Evolutionary conservation across 176 grass and related monocot genomes (phyloP), one percentile per base, ranked within the genome.

Genomic region (Bromus sterilis): DNA sequence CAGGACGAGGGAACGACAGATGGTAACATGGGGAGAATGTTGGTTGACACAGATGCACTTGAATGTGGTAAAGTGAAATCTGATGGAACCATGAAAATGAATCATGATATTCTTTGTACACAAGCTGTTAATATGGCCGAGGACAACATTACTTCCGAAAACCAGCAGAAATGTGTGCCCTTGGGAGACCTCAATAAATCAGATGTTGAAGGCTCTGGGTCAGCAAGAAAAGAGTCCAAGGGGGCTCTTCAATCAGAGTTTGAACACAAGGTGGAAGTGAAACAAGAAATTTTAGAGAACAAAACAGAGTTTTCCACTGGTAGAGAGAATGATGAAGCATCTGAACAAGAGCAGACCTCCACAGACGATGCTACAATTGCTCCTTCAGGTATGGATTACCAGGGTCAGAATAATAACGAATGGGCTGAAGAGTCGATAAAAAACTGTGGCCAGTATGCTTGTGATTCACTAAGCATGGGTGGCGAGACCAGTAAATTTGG

Each of bases 221-320:
- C 14, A 72, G 34, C 56, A 76, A 13, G 31, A 62, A 76, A 76
- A 21, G 76, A 87, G 51, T 35, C 21, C 41, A 71, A 84, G 53
- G 28, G 35, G 65, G n/a, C 51, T 87, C 41, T 77, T 87, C 85
- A 62, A 57, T 21, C 34, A 65, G 70, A 87, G 9, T 44, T 9
- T 80, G 56, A 34, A 55, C 46, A 21, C 29, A 28, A 64, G 55
- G 69, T 21, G 39, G 65, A 71, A 80, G 36, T 24, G 65, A 77
- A 77, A 33, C 60, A 84, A 53, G 85, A 79, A 77, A 80, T 41
- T 62, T 55, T 80, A 46, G 85, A 77, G 40, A 83, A 84, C 56
- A 83, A 64, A 69, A 75, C 18, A 5, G 80, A 57, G 56, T 68
- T 56, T 51, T 68, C 76, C 21, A 26, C 7, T 71, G 66, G 36